phyloP scores from a whole-genome alignment of 495 filamentous ascomycete species.

The Apiosordaria backusii region DNA sequence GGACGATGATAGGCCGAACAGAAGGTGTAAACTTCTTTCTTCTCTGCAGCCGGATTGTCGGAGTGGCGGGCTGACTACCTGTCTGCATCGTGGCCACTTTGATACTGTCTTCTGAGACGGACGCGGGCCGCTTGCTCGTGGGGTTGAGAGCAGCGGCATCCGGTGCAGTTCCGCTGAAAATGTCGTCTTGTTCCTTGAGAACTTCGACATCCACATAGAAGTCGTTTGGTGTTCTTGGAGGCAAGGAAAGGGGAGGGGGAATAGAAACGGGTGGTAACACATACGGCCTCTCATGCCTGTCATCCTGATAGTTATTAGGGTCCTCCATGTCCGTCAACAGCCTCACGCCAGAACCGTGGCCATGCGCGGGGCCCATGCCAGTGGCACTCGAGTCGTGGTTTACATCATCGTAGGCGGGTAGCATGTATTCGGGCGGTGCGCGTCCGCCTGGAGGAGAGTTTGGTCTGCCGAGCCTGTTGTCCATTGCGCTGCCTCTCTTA shows the following conservation, averaged over 20 bases:
- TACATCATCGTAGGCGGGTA: constrained; percentile 48
- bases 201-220: constrained; percentile 12
- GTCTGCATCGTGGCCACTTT: background rate
- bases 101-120: no score
- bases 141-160: constrained; percentile 6
- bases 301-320: constrained; percentile 20
- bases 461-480: background rate
- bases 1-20: background rate
- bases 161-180: constrained; percentile 1
- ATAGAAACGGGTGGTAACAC: constrained; percentile 33
- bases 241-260: constrained; percentile 30
- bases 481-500: background rate
- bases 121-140: constrained; percentile 14
- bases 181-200: background rate
- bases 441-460: constrained; percentile 9
- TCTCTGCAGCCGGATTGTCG: constrained; percentile 47
- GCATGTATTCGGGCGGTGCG: constrained; percentile 43
- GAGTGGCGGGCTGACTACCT: background rate
- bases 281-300: constrained; percentile 40
- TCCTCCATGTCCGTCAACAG: constrained; percentile 53
- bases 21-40: constrained; percentile 23
- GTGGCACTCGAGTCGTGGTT: constrained; percentile 37
- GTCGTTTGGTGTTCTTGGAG: background rate
- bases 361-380: constrained; percentile 24
- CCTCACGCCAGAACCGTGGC: constrained; percentile 43